phyloP scores from a whole-genome alignment of 306 rosid genomes.

The Cicer pinnatifidum region DNA sequence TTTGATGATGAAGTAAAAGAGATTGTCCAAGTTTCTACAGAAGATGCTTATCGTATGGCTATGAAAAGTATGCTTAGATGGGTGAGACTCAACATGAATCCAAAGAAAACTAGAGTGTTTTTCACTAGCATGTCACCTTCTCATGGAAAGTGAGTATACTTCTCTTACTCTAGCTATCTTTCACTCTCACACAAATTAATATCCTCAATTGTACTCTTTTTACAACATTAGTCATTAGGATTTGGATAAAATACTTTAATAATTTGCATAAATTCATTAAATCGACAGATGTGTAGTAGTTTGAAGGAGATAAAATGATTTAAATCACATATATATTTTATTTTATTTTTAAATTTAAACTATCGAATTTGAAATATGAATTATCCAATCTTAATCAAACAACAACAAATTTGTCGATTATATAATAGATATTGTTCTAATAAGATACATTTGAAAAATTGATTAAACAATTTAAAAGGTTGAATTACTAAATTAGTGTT shows the following conservation, averaged over 20 bases:
- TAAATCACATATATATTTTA: too few species aligned
- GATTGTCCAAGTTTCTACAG: conserved; percentile 67
- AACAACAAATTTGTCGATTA: too few species aligned
- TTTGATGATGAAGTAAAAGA: conserved; percentile 80
- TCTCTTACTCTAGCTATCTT: background rate
- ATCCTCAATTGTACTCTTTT: background rate
- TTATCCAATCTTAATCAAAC: too few species aligned
- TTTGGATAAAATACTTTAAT: too few species aligned
- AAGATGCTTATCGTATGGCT: conserved; percentile 93
- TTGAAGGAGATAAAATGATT: too few species aligned
- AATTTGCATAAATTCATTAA: too few species aligned
- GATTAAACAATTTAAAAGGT: too few species aligned
- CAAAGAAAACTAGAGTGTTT: conserved; percentile 83
- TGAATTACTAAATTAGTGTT: background rate
- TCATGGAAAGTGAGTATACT: conserved; percentile 68
- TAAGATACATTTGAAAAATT: too few species aligned
- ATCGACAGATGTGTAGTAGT: too few species aligned
- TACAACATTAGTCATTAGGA: background rate
- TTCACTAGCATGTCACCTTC: conserved; percentile 99
- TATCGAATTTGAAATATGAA: too few species aligned
- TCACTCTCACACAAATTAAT: background rate
- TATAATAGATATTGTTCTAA: too few species aligned
- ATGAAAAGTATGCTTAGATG: conserved; percentile 95
- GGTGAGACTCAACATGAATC: conserved; percentile 85
- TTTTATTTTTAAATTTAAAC: too few species aligned